Conservation (phyloP, 2,329 filamentous ascomycete species). For the Exophiala dermatitidis region DNA sequence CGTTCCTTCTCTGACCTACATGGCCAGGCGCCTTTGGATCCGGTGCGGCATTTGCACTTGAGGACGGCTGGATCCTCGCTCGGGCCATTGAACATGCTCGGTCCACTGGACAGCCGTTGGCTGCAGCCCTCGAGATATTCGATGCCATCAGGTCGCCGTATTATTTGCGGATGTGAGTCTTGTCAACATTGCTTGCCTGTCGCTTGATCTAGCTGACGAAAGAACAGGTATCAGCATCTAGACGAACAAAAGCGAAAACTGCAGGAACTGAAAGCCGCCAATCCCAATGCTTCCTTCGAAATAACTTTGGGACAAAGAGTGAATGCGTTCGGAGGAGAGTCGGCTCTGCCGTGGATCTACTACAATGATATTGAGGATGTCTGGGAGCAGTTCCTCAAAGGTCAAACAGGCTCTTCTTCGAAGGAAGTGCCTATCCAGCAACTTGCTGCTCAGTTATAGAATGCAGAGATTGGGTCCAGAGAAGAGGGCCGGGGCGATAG, state of each 20-base stretch:
- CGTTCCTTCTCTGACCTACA: not conserved
- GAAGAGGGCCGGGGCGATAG: too few species aligned
- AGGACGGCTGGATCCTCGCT: constrained; percentile 43
- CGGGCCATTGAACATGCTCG: constrained; percentile 31
- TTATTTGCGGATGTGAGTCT: constrained; percentile 35
- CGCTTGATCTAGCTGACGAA: not conserved
- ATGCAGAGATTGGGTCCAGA: too few species aligned
- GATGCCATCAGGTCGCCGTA: constrained; percentile 37
- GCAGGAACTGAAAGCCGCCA: constrained; percentile 18
- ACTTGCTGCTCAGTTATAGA: not conserved
- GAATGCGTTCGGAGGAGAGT: constrained; percentile 30
- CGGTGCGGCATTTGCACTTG: constrained; percentile 41
- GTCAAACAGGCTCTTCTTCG: not conserved
- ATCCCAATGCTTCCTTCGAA: constrained; percentile 29
- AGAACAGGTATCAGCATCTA: constrained; percentile 32
- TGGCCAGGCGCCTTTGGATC: constrained; percentile 37
- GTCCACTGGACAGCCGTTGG: constrained; percentile 17
- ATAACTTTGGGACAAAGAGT: constrained; percentile 30
- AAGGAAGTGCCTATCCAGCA: not conserved
- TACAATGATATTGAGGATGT: constrained; percentile 37
- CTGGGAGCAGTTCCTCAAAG: constrained; percentile 28
- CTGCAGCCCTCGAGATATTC: constrained; percentile 34
- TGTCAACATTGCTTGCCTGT: not conserved
- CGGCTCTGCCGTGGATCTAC: constrained; percentile 37
- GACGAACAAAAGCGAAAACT: constrained; percentile 25